Evolutionary conservation across 192 early-diverging fungal genomes (phyloP).

Genomic region (Cetraspora pellucida): DNA sequence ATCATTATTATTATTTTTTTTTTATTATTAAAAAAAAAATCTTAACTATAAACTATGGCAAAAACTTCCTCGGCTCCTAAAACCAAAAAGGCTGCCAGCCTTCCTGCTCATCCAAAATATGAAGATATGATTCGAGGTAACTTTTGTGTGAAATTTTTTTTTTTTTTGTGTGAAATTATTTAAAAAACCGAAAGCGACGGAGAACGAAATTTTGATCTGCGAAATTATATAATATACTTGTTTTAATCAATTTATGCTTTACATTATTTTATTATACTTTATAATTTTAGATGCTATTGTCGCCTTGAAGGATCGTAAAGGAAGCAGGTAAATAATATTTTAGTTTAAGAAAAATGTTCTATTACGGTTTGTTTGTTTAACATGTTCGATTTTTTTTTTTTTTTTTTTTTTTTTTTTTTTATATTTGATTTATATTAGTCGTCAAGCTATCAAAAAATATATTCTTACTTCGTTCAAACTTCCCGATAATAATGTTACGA

Average conservation of each 20-base stretch:
- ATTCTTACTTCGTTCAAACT: slow-evolving; percentile 25
- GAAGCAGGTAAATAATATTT: slow-evolving; percentile 25
- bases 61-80: not conserved
- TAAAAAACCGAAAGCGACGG: not conserved
- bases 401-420: not conserved
- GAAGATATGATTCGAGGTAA: slow-evolving; percentile 33
- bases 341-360: not conserved
- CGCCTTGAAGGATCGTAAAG: slow-evolving; percentile 32
- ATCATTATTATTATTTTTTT: not conserved
- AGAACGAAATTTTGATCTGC: not conserved
- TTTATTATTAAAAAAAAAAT: not conserved
- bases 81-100: not conserved
- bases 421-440: not conserved
- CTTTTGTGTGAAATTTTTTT: not conserved
- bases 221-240: not conserved
- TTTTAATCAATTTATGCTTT: not conserved
- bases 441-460: slow-evolving; percentile 34
- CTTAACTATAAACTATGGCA: slow-evolving; percentile 10
- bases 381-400: not conserved
- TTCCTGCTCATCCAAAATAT: slow-evolving; percentile 28
- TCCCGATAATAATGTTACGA: slow-evolving; percentile 19
- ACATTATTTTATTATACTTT: not conserved
- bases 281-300: slow-evolving; percentile 19
- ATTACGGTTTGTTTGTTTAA: not conserved
- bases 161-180: not conserved